Conservation (phyloP, 2,329 filamentous ascomycete genomes). For the Colletotrichum coccodes region DNA sequence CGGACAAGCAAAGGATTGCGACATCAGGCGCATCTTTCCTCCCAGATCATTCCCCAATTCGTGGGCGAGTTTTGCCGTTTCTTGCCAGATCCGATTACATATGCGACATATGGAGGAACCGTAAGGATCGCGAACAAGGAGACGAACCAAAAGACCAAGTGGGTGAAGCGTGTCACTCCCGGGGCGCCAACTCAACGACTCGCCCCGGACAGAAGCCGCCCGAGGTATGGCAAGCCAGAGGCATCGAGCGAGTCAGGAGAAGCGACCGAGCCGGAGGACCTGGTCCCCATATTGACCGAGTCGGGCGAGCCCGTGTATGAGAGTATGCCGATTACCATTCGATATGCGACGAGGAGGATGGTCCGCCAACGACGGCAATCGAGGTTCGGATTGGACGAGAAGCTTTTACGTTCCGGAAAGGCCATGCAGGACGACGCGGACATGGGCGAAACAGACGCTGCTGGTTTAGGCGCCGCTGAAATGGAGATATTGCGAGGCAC, state of each 20-base stretch:
- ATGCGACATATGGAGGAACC: conserved; percentile 22
- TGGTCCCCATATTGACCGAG: conserved; percentile 10
- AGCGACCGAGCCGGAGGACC: neutral
- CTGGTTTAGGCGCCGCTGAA: neutral
- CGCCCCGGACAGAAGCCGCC: neutral
- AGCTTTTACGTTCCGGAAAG: neutral
- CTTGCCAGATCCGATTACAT: conserved; percentile 22
- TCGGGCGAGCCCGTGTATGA: conserved; percentile 11
- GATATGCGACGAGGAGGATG: conserved; percentile 1
- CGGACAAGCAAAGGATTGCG: conserved; percentile 1
- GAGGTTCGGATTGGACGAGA: conserved; percentile 11
- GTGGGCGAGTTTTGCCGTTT: conserved; percentile 31
- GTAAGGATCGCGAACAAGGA: conserved; percentile 19
- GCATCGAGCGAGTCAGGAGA: too few relatives aligned
- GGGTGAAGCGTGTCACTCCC: neutral
- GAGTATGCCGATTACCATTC: conserved; percentile 8
- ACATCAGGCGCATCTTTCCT: neutral
- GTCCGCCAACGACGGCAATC: conserved; percentile 17
- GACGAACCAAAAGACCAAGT: neutral
- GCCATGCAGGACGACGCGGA: neutral
- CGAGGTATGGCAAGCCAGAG: neutral
- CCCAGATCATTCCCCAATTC: conserved; percentile 19
- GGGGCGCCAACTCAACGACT: neutral
- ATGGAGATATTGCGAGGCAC: neutral
- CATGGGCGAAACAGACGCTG: neutral